A percentile compares a stretch with the other conserved stretches of the same genome.
Conservation (phyloP, 1,284 basidiomycete genomes). For the Fomitopsis betulina region DNA sequence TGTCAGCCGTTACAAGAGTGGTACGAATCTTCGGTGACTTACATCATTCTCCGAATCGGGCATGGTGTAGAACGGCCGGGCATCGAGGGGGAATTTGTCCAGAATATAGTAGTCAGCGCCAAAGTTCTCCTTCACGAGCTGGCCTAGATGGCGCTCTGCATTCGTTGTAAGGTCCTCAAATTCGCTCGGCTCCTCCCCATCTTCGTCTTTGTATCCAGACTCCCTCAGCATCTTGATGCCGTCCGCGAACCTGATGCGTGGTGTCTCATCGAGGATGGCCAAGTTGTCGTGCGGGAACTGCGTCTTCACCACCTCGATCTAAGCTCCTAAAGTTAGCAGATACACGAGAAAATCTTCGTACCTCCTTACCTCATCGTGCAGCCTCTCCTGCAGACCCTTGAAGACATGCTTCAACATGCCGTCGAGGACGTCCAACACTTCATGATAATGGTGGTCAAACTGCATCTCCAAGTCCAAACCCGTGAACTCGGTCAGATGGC, state of each 20-base stretch:
- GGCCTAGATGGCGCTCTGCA: constrained; percentile 57
- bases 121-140: constrained; percentile 62
- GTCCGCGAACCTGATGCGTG: constrained; percentile 50
- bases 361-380: constrained; percentile 31
- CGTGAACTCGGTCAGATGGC: constrained; percentile 74
- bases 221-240: constrained; percentile 54
- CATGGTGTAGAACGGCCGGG: constrained; percentile 73
- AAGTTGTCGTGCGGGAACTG: constrained; percentile 57
- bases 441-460: constrained; percentile 68
- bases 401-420: constrained; percentile 36
- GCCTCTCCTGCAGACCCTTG: constrained; percentile 28
- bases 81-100: constrained; percentile 62
- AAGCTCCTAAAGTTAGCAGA: background rate
- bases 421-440: constrained; percentile 37
- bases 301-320: constrained; percentile 52
- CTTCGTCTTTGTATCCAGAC: constrained; percentile 41
- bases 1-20: background rate
- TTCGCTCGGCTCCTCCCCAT: constrained; percentile 46
- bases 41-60: constrained; percentile 50
- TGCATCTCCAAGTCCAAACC: constrained; percentile 74
- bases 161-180: constrained; percentile 40
- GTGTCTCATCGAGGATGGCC: constrained; percentile 43
- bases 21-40: constrained; percentile 13
- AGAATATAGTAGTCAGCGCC: constrained; percentile 64
- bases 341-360: background rate